Conservation (phyloP, 768 basidiomycete genomes). For the Boletus fagicola region DNA sequence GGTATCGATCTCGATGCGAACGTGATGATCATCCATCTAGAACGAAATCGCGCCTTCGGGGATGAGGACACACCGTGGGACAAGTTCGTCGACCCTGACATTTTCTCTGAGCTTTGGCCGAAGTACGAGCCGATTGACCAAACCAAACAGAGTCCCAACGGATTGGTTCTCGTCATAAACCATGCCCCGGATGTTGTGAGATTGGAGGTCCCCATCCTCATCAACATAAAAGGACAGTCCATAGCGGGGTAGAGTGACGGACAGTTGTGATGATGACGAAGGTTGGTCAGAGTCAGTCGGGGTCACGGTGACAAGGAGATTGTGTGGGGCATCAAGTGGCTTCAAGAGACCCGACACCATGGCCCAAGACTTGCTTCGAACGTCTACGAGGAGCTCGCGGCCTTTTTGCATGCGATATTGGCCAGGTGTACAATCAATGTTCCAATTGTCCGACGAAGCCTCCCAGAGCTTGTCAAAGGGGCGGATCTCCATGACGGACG, state of each 20-base stretch:
- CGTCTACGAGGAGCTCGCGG: slow-evolving; percentile 17
- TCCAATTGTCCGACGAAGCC: slow-evolving; percentile 22
- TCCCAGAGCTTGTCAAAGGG: slow-evolving; percentile 21
- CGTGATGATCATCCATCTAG: slow-evolving; percentile 6
- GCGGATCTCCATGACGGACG: slow-evolving; percentile 24
- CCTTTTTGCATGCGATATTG: slow-evolving; percentile 2
- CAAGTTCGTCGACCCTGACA: background rate
- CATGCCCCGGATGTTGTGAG: slow-evolving; percentile 38
- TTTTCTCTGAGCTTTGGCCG: slow-evolving; percentile 18
- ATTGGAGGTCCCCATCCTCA: slow-evolving; percentile 34
- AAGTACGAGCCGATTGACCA: slow-evolving; percentile 41
- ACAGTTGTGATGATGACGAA: slow-evolving; percentile 12
- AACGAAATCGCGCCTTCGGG: slow-evolving; percentile 32
- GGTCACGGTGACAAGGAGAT: slow-evolving; percentile 19
- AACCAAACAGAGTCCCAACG: slow-evolving; percentile 42
- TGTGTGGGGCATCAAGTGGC: slow-evolving; percentile 9
- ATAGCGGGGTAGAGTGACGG: slow-evolving; percentile 38
- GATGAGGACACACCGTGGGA: slow-evolving; percentile 32
- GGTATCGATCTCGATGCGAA: slow-evolving; percentile 6
- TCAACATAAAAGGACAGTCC: slow-evolving; percentile 39
- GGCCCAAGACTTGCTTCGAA: slow-evolving; percentile 23
- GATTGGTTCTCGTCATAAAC: slow-evolving; percentile 40
- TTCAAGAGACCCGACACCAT: slow-evolving; percentile 20
- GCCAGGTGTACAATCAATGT: slow-evolving; percentile 6
- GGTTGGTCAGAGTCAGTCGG: background rate